Evolutionary conservation across 148 eudicot species (phyloP), one percentile per base, ranked within the genome.

Genomic region (Cornus kousa): DNA sequence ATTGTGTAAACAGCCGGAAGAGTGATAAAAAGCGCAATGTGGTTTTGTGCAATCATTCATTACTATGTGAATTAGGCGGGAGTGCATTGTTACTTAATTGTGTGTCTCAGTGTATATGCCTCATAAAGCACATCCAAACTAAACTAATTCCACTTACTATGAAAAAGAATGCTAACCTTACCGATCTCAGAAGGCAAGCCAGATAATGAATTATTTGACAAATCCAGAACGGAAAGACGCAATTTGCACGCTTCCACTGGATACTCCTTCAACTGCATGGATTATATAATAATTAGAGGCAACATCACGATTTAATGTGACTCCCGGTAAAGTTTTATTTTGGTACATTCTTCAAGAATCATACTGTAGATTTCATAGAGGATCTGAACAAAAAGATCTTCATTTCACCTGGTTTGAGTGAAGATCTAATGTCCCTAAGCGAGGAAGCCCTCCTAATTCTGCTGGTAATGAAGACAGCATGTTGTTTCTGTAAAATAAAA

Each of bases 171-270:
- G 76, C 83, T 76, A 74, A 73, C 72, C 89, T 84, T 88, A 97
- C 99, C 99, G 80, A 97, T 94, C 87, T 97, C 94, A 66, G 94
- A 88, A 66, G 99, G 99, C 87, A 97, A 89, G 68, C 99, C 95
- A 68, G 99, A 94, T 35, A 97, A 84, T 37, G 98, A 91, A 83
- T 97, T 97, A 82, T 97, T 97, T 74, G 99, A 97, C 57, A 97
- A 85, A 85, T 97, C 98, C 57, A 97, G 90, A 67, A 92, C 90
- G 69, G 93, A 89, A 72, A 94, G 85, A 48, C 33, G 85, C 85
- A 94, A 86, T 72, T 88, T 88, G 90, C 99, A 97, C 35, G 97
- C 99, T 85, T 91, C 98, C 70, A 83, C 91, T 3, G 98, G 97
- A 76, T 85, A 97, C 80, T 92, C 95, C 79, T 88, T 92, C 80